These are phyloP conservation scores for Fusarium nelsonii DNA, from an alignment of 2,329 filamentous ascomycete genomes.

Conservation along the genomic window DNA sequence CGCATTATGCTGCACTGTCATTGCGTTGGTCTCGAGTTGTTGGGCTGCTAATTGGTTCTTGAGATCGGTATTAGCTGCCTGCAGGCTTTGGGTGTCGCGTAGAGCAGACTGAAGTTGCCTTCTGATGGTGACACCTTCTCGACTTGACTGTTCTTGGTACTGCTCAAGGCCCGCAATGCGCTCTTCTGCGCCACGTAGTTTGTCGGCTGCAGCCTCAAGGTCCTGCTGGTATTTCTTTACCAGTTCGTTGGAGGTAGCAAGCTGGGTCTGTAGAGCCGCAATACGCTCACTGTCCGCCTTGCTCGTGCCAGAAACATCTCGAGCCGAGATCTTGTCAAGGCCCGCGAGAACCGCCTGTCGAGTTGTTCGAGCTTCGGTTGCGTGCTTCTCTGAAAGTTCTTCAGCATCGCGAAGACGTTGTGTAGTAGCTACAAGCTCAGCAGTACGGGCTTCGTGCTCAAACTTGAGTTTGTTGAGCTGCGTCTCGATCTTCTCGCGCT, in stretches of 20 bases:
- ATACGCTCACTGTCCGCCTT: conserved; percentile 74
- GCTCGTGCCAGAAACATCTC: conserved; percentile 61
- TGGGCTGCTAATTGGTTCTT: conserved; percentile 86
- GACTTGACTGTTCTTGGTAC: conserved; percentile 96
- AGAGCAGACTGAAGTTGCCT: conserved; percentile 89
- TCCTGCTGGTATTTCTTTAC: conserved; percentile 91
- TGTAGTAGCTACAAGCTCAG: conserved; percentile 80
- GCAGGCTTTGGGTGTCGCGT: conserved; percentile 84
- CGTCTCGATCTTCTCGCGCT: conserved; percentile 79
- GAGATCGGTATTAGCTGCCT: conserved; percentile 83
- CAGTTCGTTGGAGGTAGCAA: conserved; percentile 80
- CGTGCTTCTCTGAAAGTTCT: conserved; percentile 87
- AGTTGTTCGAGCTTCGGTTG: conserved; percentile 87
- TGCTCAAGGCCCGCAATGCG: conserved; percentile 95
- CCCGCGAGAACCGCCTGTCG: conserved; percentile 85
- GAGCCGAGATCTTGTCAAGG: conserved; percentile 77
- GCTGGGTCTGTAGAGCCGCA: conserved; percentile 80
- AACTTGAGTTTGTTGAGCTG: conserved; percentile 81
- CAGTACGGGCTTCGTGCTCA: conserved; percentile 84
- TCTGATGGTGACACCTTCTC: conserved; percentile 89
- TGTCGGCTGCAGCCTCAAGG: conserved; percentile 87
- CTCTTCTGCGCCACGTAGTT: conserved; percentile 92
- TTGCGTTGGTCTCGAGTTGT: conserved; percentile 92
- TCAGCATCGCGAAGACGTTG: conserved; percentile 86
- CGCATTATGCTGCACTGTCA: conserved; percentile 91